These are phyloP conservation scores for Bocquillonia castaneifolia DNA, from an alignment of 441 rosid species.

Conservation along the genomic window DNA sequence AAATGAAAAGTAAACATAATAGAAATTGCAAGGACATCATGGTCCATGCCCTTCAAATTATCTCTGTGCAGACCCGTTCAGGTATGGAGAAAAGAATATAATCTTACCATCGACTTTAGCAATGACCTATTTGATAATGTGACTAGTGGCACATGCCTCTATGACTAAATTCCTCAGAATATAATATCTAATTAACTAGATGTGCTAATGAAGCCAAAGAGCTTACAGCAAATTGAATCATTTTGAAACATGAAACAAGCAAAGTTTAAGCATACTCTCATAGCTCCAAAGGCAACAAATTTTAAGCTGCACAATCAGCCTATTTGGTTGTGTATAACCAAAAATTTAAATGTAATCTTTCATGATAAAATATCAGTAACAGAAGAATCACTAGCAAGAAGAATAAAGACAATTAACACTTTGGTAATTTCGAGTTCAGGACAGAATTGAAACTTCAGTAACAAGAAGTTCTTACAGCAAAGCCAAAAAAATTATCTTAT, in stretches of 20 bases:
- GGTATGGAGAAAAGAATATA: background rate
- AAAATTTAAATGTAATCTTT: background rate
- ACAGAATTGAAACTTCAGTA: background rate
- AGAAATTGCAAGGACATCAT: background rate
- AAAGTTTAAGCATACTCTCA: too few relatives aligned
- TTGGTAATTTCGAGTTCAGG: background rate
- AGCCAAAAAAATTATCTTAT: background rate
- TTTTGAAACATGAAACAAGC: too few relatives aligned
- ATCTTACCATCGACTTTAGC: background rate
- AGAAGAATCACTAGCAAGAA: background rate
- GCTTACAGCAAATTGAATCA: too few relatives aligned
- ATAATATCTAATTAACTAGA: background rate
- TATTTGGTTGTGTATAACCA: too few relatives aligned
- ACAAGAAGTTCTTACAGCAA: background rate
- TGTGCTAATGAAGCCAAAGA: background rate
- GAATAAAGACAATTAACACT: background rate
- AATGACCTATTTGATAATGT: background rate
- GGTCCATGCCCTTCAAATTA: background rate
- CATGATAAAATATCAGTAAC: background rate
- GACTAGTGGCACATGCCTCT: background rate
- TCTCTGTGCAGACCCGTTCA: background rate
- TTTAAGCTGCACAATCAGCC: too few relatives aligned
- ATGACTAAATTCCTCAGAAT: background rate
- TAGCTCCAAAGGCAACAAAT: too few relatives aligned
- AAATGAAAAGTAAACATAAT: constrained; percentile 2